Evolutionary conservation across 345 rosid genomes (phyloP), one percentile per base, ranked within the genome.

Genomic region (Camelina sativa): DNA sequence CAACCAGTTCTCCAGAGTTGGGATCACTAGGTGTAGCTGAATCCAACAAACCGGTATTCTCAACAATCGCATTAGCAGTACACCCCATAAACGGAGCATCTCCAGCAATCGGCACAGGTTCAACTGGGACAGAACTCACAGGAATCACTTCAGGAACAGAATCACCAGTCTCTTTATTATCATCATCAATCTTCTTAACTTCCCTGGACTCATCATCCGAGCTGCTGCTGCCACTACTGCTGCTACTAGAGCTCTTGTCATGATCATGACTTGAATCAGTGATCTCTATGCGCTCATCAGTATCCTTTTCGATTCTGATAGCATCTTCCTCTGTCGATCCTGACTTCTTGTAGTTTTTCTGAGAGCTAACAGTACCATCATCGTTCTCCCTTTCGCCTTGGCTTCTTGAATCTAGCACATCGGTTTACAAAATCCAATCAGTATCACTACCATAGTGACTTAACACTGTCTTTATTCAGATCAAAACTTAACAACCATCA

Each of bases 361-460:
- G 87, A 72, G 89, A 82, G 60, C 65, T 77, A 47, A 67, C 68
- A 52, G 84, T 87, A 64, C 80, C 77, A 40, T 91, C 88, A 64
- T 81, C 77, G 35, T 91, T 85, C 58, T 86, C 89, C 79, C 82
- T 89, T 79, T 88, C 98, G 8, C 76, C 86, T 74, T 85, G 84
- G 80, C 82, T 79, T 67, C 62, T 86, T 15, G 84, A 79, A 67
- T 86, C 92, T 81, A 65, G 77, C 89, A 88, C 59, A 64, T 10
- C 28, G 1, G 17, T 77, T 69, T 5, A 65, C 62, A 77, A 71
- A 10, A 65, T 20, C 64, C n/a, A 59, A 58, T 65, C 50, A 77
- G 17, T 50, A 56, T 38, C 47, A 58, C 38, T 17, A 20, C 16
- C 1, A 34, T 4, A 63, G 8, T 32, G 65, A 40, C 60, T 62